Evolutionary conservation across 1,284 basidiomycete genomes (phyloP), one percentile per base, ranked within the genome.

Genomic region (Vanrija humicola): DNA sequence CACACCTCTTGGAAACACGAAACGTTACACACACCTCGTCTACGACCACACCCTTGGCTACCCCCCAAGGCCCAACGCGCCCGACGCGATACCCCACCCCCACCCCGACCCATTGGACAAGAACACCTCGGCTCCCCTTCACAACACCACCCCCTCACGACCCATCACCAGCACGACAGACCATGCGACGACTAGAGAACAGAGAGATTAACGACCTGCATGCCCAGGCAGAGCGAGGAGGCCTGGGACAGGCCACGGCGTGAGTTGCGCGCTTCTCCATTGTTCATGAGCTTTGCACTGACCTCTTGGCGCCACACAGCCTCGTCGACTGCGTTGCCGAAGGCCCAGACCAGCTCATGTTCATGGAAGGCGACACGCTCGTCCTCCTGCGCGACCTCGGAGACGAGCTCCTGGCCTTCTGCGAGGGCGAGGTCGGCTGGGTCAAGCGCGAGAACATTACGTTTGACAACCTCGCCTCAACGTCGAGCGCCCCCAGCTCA

Each of bases 361-460:
- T 93, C 72, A 79, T 92, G 59, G 85, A 87, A 79, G 87, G 85
- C 61, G 90, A 94, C 66, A 83, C 86, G 62, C 86, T 94, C 48
- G 82, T 82, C 0, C 86, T 93, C 0, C 78, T 94, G n/a, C 84
- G 88, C 80, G 87, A 89, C 56, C 66, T 90, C 0, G 78, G 80
- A 0, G 80, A 66, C n/a, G 49, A 59, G 19, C 45, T 64, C 1
- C 62, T 88, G 82, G 89, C 89, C 0, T 87, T 87, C 65, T 96
- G 93, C 70, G 92, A 96, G 77, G 91, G 89, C 49, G 89, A 95
- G 46, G 86, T 95, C 3, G 92, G 92, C 15, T 83, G 85, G 43
- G 93, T 95, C 71, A 79, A 82, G 34, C 84, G 82, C 3, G 68
- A 39, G 8, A 62, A 62, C 47, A 38, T 62, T 34, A 18, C 15